Base-by-base conservation (phyloP, 2,329 filamentous ascomycete species). In the Ceratocystis cacaofunesta region DNA sequence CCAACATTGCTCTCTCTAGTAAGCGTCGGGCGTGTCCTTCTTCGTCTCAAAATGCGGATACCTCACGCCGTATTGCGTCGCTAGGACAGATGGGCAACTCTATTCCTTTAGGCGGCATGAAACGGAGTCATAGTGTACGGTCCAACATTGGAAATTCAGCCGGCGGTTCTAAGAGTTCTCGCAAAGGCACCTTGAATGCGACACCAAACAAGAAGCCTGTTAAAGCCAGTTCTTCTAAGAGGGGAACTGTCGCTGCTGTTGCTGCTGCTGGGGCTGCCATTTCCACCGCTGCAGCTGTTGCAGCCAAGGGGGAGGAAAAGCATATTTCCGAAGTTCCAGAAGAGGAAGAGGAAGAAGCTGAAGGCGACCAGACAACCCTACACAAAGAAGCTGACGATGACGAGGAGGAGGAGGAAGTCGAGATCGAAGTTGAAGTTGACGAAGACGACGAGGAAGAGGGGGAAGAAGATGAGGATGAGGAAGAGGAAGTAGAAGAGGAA, bases 71-170 rank as follows among this genome's bases (percentile, higher is more conserved):
- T 61, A 96, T 97, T 71, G 82, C 95, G 67, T 96, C 90, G 62
- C 83, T 97, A 44, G 95, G 88, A 73, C 90, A 96, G 75, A 95
- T 97, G 70, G 89, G 85, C 64, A 86, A 87, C 73, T 92, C 94
- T 71, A 79, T 83, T 43, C 78, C 85, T 5, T 77, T 76, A 6
- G 81, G 83, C 22, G 84, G 83, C 60, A 79, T 95, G 69, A 87
- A 87, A 76, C 82, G 89, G 68, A 92, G 87, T 73, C 87, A 92
- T 73, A 91, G 88, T 66, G 87, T 90, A 69, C 86, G 88, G 30
- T 58, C 55, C 28, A 58, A 58, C 70, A 67, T 69, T 25, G 70
- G 68, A 46, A 62, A 65, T 28, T 76, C 74, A 10, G 72, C 73
- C 1, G 78, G 79, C 30, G 28, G 8, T 32, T 36, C 61, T 17